Evolutionary conservation across 2,329 filamentous ascomycete species (phyloP).

Genomic region (Byssothecium circinans): DNA sequence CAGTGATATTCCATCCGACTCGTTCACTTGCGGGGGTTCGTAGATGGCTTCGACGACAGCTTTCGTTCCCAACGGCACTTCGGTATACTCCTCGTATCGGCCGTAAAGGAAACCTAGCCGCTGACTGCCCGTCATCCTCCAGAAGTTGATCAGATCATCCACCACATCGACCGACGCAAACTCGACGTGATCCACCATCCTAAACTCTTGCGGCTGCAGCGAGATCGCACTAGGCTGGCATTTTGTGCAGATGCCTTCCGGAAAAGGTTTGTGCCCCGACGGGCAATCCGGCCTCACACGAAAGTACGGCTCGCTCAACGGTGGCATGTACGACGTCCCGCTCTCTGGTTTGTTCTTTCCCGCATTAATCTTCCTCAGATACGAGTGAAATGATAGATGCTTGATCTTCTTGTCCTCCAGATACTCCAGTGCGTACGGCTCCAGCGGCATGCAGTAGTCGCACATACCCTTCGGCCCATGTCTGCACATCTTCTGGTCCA

Average conservation of each 20-base stretch:
- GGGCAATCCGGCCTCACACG: constrained; percentile 87
- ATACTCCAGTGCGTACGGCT: constrained; percentile 89
- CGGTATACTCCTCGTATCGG: constrained; percentile 83
- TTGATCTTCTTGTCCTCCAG: constrained; percentile 97
- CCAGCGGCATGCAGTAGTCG: constrained; percentile 96
- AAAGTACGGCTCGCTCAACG: constrained; percentile 89
- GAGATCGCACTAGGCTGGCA: constrained; percentile 98
- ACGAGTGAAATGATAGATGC: constrained; percentile 92
- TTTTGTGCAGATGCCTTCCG: constrained; percentile 95
- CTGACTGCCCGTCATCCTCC: constrained; percentile 83
- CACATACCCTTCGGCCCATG: constrained; percentile 98
- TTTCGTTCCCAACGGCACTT: constrained; percentile 92
- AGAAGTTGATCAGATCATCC: constrained; percentile 87
- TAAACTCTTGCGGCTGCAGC: constrained; percentile 87
- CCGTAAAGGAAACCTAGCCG: constrained; percentile 90
- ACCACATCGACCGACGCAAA: constrained; percentile 84
- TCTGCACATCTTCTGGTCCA: constrained; percentile 84
- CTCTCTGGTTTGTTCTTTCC: constrained; percentile 95
- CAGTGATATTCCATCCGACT: constrained; percentile 84
- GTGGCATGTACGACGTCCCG: constrained; percentile 93
- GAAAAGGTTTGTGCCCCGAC: constrained; percentile 89
- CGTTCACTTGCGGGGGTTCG: constrained; percentile 87
- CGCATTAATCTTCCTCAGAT: constrained; percentile 92
- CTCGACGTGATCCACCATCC: constrained; percentile 98
- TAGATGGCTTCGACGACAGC: constrained; percentile 97